Conservation (phyloP, 2,329 filamentous ascomycete species). For the Setomelanomma holmii region DNA sequence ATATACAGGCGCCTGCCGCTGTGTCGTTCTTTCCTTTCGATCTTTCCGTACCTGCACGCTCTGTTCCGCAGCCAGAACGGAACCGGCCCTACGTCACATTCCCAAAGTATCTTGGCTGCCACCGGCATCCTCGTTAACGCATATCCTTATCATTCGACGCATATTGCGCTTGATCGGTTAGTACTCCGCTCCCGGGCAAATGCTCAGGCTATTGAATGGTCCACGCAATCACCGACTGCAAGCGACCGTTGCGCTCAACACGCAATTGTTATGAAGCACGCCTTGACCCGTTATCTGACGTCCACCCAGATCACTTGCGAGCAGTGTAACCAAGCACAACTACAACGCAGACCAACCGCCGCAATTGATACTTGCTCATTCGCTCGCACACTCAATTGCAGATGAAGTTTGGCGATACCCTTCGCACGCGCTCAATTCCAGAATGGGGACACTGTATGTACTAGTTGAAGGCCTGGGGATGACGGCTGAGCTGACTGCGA, state of each 20-base stretch:
- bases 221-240: neutral
- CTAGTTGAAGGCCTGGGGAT: neutral
- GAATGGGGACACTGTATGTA: constrained; percentile 76
- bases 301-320: constrained; percentile 14
- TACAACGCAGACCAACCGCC: neutral
- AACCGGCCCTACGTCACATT: constrained; percentile 15
- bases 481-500: constrained; percentile 10
- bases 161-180: constrained; percentile 18
- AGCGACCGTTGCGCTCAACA: constrained; percentile 1
- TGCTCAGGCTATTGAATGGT: neutral
- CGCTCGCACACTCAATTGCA: constrained; percentile 12
- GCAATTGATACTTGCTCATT: constrained; percentile 12
- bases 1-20: neutral
- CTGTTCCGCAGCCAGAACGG: neutral
- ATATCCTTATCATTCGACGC: constrained; percentile 9
- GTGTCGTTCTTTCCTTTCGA: constrained; percentile 6
- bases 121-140: constrained; percentile 7
- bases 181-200: constrained; percentile 9
- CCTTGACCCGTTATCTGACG: constrained; percentile 21
- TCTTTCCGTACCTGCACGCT: constrained; percentile 1
- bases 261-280: constrained; percentile 1
- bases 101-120: neutral
- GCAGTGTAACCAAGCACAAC: constrained; percentile 14
- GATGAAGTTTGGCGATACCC: constrained; percentile 80
- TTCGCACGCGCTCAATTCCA: constrained; percentile 78